Base-by-base conservation (phyloP, 2,329 filamentous ascomycete species). In the Geosmithia putterillii region DNA sequence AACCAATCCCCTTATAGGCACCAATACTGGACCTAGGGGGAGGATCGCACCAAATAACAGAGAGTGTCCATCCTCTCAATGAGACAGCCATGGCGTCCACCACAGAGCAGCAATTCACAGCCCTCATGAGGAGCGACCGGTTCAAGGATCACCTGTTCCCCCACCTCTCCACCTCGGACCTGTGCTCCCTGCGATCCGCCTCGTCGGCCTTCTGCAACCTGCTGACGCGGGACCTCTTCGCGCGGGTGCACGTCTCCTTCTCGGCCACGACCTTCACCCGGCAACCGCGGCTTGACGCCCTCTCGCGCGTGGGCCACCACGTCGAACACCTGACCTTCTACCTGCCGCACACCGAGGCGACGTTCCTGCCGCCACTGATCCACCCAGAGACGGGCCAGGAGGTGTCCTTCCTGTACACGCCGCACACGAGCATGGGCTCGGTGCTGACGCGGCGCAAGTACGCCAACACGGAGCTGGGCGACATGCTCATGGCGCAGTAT, bases 401-500 rank as follows among this genome's bases (percentile, higher is more conserved):
- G 66, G 77, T 86, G 55, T 76, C 70, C 52, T 94, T 94, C 61
- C 67, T 88, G 41, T 94, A 94, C 65, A 83, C 78, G 45, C 87
- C 88, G 15, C 82, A 87, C 54, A 77, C 76, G 3, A 79, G 79
- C 36, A 74, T 76, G 57, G 73, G 73, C 23, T 76, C 70, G 44
- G 75, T 70, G 39, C 64, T 79, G 51, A 70, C 74, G 49, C 69
- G 79, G 43, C 83, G 83, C 42, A 90, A 86, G 63, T 94, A 94
- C 59, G 85, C 83, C 51, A 85, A 81, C 58, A 72, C 75, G 52
- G 83, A 86, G 54, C 77, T 92, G 54, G 87, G 81, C 47, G 83
- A 90, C 56, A 73, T 94, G 46, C 71, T 94, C 47, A 85, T 86
- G 14, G 79, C 86, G 57, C 87, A 94, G 63, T 94, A 94, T 55